A percentile compares a stretch with the other conserved stretches of the same genome.
phyloP scores from a whole-genome alignment of 495 filamentous ascomycete species.

The Xylaria nigripes region DNA sequence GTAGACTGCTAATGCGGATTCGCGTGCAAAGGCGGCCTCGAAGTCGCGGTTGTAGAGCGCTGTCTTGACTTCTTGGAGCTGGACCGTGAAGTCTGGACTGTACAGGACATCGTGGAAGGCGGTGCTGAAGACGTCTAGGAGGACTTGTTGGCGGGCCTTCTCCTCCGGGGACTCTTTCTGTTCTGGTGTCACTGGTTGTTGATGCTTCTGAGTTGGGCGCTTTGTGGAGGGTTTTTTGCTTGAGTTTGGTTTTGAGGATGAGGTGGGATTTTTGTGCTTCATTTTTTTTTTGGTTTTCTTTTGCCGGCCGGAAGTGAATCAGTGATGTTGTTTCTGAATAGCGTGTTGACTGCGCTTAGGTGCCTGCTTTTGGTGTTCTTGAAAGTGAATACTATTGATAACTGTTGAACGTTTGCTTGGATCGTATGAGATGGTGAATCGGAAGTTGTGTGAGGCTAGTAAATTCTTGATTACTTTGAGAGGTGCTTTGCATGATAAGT shows the following conservation, averaged over 20 bases:
- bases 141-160: conserved; percentile 54
- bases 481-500: no score
- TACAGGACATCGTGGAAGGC: conserved; percentile 45
- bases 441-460: neutral
- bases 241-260: neutral
- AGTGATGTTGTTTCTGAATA: neutral
- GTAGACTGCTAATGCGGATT: conserved; percentile 67
- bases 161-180: conserved; percentile 4
- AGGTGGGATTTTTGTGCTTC: neutral
- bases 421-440: neutral
- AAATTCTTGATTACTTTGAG: no score
- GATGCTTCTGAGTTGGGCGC: neutral
- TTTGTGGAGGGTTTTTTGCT: neutral
- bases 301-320: neutral
- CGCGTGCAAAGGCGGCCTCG: conserved; percentile 60
- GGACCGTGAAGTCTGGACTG: conserved; percentile 27
- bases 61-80: conserved; percentile 72
- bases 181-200: neutral
- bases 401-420: neutral
- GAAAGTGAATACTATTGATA: neutral
- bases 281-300: neutral
- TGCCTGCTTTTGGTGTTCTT: neutral
- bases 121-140: conserved; percentile 68
- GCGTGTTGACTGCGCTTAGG: no score
- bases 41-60: conserved; percentile 84